Conservation (phyloP, 208 protist species). For the Trypanosoma caninum region DNA sequence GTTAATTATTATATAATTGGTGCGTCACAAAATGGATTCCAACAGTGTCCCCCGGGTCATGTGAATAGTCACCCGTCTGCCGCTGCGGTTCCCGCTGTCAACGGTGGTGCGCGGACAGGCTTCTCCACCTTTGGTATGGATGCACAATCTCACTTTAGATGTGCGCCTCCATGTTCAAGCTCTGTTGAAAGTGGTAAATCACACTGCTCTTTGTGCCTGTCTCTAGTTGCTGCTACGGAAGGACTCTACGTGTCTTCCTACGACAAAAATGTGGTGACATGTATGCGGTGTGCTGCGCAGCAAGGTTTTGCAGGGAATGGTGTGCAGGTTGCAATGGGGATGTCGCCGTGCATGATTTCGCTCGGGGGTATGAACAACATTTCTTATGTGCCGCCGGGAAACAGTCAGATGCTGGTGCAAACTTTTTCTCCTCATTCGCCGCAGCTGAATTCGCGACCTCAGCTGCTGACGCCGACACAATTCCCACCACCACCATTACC, state of each 20-base stretch:
- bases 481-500: background rate
- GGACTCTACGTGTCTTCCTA: conserved; percentile 4
- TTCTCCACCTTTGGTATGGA: background rate
- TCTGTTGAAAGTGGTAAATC: background rate
- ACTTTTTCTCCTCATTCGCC: conserved; percentile 4
- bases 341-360: background rate
- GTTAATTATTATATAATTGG: conserved; percentile 17
- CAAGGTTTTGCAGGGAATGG: background rate
- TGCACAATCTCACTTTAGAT: background rate
- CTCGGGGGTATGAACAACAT: background rate
- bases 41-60: background rate
- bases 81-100: background rate
- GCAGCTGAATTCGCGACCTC: background rate
- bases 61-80: background rate
- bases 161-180: background rate
- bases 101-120: background rate
- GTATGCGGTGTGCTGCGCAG: conserved; percentile 3
- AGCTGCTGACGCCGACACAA: background rate
- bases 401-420: conserved; percentile 1
- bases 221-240: conserved; percentile 4
- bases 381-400: background rate
- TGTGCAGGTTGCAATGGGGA: background rate
- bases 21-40: background rate
- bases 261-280: conserved; percentile 8
- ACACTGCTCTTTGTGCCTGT: conserved; percentile 1